Percentiles rank a stretch among this genome's conserved stretches.
phyloP scores from a whole-genome alignment of 352 stramenopile genomes.

The Phytophthora colocasiae region DNA sequence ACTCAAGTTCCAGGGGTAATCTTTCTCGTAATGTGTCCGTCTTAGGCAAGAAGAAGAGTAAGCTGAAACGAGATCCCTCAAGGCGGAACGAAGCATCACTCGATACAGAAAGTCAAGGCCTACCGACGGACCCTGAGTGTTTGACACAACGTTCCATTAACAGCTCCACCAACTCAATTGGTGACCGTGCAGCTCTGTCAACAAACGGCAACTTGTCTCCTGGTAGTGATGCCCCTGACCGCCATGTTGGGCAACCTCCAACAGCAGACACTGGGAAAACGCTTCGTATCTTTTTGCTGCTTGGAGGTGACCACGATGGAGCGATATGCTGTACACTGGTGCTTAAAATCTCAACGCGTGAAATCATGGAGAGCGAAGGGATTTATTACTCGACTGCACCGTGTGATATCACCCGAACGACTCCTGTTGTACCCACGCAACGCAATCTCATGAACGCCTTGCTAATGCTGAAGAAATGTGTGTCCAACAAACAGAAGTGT shows the following conservation, averaged over 20 bases:
- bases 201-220: background rate
- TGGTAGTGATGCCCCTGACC: too few species aligned
- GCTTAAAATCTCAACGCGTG: conserved; percentile 20
- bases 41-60: conserved; percentile 19
- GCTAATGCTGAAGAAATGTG: conserved; percentile 42
- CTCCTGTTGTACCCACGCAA: conserved; percentile 32
- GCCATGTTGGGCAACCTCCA: conserved; percentile 4
- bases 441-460: conserved; percentile 26
- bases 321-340: conserved; percentile 37
- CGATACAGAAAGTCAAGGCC: too few species aligned
- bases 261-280: conserved; percentile 4
- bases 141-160: too few species aligned
- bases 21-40: too few species aligned
- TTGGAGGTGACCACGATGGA: conserved; percentile 50
- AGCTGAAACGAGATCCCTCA: background rate
- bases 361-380: conserved; percentile 36
- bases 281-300: conserved; percentile 37
- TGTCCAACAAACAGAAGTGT: conserved; percentile 15
- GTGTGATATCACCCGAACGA: conserved; percentile 20
- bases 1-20: background rate
- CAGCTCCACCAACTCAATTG: too few species aligned
- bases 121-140: too few species aligned
- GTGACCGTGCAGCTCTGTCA: too few species aligned
- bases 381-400: conserved; percentile 32
- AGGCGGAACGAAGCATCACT: too few species aligned